These are phyloP conservation scores for Colletotrichum sp. DNA, from an alignment of 2,329 filamentous ascomycete species.

Conservation along the genomic window DNA sequence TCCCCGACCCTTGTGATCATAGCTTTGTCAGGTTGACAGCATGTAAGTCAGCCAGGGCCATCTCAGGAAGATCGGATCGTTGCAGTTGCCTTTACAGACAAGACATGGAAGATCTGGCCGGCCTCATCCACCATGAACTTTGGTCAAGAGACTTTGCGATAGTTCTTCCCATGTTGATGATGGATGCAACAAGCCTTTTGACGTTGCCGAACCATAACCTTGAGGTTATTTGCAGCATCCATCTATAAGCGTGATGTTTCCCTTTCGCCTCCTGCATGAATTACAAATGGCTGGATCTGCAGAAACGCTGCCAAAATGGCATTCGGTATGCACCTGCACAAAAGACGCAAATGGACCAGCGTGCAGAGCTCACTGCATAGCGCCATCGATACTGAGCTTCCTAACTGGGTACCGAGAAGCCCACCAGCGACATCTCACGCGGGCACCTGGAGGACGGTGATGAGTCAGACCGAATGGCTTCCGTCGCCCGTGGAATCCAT, in stretches of 20 bases:
- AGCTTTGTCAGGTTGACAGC: background rate
- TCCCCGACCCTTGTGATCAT: background rate
- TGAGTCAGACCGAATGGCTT: slow-evolving; percentile 14
- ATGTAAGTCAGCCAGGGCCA: background rate
- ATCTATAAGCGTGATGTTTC: background rate
- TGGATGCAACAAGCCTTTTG: background rate
- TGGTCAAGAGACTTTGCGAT: background rate
- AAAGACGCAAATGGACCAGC: background rate
- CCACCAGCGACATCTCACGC: background rate
- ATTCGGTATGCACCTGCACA: background rate
- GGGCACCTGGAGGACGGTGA: background rate
- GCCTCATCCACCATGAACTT: background rate
- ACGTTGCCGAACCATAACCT: background rate
- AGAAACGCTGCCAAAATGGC: background rate
- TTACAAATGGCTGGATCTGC: background rate
- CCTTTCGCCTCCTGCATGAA: background rate
- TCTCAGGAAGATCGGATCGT: background rate
- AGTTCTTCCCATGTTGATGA: background rate
- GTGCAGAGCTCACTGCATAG: background rate
- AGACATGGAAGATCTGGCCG: background rate
- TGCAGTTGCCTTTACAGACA: background rate
- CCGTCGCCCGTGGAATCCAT: background rate
- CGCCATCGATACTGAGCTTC: background rate
- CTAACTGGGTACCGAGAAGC: background rate
- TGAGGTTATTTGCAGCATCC: background rate